These are phyloP conservation scores for Septoria linicola DNA, from an alignment of 2,329 filamentous ascomycete genomes.

Conservation along the genomic window DNA sequence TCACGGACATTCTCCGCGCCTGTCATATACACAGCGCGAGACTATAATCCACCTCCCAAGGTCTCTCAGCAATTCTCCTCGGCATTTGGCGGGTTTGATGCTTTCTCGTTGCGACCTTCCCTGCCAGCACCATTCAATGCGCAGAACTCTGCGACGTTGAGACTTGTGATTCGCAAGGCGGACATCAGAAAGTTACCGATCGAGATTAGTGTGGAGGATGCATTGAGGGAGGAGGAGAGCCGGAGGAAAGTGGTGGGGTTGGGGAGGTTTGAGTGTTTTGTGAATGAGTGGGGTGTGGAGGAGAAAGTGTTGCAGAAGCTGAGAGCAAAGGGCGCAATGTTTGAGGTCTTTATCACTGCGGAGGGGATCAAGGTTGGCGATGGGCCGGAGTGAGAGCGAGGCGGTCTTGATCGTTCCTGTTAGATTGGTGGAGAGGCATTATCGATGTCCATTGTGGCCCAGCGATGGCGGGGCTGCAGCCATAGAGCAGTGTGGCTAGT, in stretches of 20 bases:
- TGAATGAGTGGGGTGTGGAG: constrained; percentile 35
- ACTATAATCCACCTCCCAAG: constrained; percentile 17
- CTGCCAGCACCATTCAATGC: constrained; percentile 38
- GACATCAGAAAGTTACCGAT: constrained; percentile 40
- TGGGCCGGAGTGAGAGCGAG: constrained; percentile 16
- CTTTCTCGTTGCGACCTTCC: constrained; percentile 23
- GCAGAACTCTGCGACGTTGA: constrained; percentile 29
- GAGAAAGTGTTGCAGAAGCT: constrained; percentile 25
- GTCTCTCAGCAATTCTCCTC: constrained; percentile 7
- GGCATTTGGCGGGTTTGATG: constrained; percentile 7
- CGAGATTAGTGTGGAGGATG: constrained; percentile 42
- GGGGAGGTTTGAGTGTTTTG: constrained; percentile 38
- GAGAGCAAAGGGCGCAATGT: constrained; percentile 23
- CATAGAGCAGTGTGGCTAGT: too few relatives aligned
- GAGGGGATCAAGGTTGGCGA: constrained; percentile 25
- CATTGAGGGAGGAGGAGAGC: constrained; percentile 40
- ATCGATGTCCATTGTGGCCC: too few relatives aligned
- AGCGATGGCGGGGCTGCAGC: too few relatives aligned
- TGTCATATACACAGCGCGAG: constrained; percentile 29
- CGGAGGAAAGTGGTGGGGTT: constrained; percentile 41
- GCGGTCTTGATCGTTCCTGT: too few relatives aligned
- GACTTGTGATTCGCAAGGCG: constrained; percentile 38
- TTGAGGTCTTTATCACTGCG: constrained; percentile 28
- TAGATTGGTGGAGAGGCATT: too few relatives aligned
- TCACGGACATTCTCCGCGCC: constrained; percentile 28